These are phyloP conservation scores for Colletotrichum lupini DNA, from an alignment of 2,329 filamentous ascomycete genomes.

Conservation along the genomic window DNA sequence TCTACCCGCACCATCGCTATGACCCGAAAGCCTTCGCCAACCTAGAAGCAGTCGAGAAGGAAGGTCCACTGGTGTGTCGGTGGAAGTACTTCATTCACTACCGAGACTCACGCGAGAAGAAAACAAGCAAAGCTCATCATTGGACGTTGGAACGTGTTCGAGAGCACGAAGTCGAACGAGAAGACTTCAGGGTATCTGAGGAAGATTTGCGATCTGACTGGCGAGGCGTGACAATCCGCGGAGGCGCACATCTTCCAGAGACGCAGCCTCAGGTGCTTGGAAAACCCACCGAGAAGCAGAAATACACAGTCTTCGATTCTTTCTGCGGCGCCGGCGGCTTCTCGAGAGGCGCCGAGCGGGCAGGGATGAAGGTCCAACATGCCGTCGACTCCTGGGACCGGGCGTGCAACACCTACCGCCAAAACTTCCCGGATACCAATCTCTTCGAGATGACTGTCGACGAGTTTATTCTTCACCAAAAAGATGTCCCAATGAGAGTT, in stretches of 20 bases:
- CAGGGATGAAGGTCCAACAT: slow-evolving; percentile 68
- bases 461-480: slow-evolving; percentile 56
- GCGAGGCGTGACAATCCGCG: slow-evolving; percentile 51
- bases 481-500: slow-evolving; percentile 52
- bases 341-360: slow-evolving; percentile 69
- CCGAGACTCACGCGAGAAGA: slow-evolving; percentile 40
- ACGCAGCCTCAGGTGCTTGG: background rate
- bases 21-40: slow-evolving; percentile 36
- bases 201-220: slow-evolving; percentile 47
- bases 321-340: slow-evolving; percentile 81
- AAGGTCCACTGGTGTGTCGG: slow-evolving; percentile 61
- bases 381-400: slow-evolving; percentile 71
- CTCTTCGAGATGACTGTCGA: slow-evolving; percentile 61
- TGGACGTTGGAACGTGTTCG: slow-evolving; percentile 49
- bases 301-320: slow-evolving; percentile 76
- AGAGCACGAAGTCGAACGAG: slow-evolving; percentile 43
- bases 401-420: slow-evolving; percentile 67
- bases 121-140: slow-evolving; percentile 42
- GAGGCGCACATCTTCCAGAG: slow-evolving; percentile 45
- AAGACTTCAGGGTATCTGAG: slow-evolving; percentile 44
- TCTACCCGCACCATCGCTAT: slow-evolving; percentile 53
- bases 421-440: slow-evolving; percentile 65
- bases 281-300: slow-evolving; percentile 45
- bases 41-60: slow-evolving; percentile 38
- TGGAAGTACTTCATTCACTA: slow-evolving; percentile 56